Base-by-base conservation (phyloP, 108 stramenopile species). In the Skeletonema tropicum region DNA sequence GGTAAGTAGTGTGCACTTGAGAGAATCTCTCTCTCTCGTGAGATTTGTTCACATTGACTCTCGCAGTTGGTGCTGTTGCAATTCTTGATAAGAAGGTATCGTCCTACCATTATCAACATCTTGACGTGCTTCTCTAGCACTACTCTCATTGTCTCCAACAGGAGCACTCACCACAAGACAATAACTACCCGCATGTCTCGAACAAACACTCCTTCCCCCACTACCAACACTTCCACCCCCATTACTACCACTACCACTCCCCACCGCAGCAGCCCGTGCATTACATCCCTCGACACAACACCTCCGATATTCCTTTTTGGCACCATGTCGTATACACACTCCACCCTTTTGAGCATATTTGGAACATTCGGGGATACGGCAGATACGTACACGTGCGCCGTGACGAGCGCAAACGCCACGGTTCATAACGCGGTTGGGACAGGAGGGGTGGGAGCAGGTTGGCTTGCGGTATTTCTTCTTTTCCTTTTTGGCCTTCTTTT, bases 291-390 rank as follows among this genome's bases (percentile, higher is more conserved):
- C 42, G 3, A 45, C 42, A 45, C 15, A 12, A n/a, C 42, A 45
- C 42, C 45, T 5, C 29, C 52, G 41, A n/a, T 60, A 41, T 5
- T 60, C 60, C 38, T 60, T 60, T 42, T 60, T 60, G 32, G 60
- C 29, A 15, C 29, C 60, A 60, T 60, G 60, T 49, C 60, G 60
- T 45, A 45, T 45, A n/a, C 42, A 45, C 15, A 45, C 42, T 45
- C 42, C 42, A 45, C 42, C 42, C 42, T 45, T 62, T 25, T 36
- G 39, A 9, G 61, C 26, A 36, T 62, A 38, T 6, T 62, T 62
- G 61, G 61, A 30, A 38, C 61, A 62, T n/a, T 38, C 61, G 2
- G n/a, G 9, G 3, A 38, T 38, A 2, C 21, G 5, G 7, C 61
- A 62, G 15, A 19, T 38, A 3, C 36, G 61, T 0, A 55, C 52